Percentiles rank a stretch among this genome's conserved stretches.
phyloP scores from a whole-genome alignment of 2,329 filamentous ascomycete genomes.

The Bipolaris victoriae region DNA sequence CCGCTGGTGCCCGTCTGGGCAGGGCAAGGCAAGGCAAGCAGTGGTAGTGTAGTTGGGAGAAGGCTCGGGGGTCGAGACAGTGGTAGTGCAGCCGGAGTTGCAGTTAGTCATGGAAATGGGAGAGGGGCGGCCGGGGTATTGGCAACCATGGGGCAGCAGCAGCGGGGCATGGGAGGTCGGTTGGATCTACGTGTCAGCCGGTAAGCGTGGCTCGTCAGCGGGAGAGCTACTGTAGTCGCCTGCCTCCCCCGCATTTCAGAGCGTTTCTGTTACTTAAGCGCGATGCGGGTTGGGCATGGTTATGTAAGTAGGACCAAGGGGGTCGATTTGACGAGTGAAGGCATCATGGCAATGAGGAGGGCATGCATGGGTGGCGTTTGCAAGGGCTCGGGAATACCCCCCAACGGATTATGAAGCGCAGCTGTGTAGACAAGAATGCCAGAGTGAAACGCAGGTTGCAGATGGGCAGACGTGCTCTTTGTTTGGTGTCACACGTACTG shows the following conservation, averaged over 20 bases:
- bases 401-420: constrained; percentile 37
- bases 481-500: no score
- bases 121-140: constrained; percentile 24
- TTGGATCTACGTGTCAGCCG: constrained; percentile 38
- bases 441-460: constrained; percentile 12
- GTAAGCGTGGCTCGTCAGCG: constrained; percentile 24
- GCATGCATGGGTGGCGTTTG: constrained; percentile 45
- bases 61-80: background rate
- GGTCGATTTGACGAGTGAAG: constrained; percentile 6
- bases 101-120: constrained; percentile 48
- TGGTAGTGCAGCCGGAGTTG: constrained; percentile 18
- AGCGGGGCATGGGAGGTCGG: constrained; percentile 25
- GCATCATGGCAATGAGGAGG: no score
- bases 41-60: no score
- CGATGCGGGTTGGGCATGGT: constrained; percentile 15
- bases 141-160: constrained; percentile 30
- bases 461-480: constrained; percentile 1
- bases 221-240: constrained; percentile 41
- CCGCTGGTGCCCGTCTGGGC: constrained; percentile 41
- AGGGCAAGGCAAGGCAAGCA: constrained; percentile 15
- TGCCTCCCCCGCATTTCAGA: constrained; percentile 46
- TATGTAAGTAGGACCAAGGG: constrained; percentile 27
- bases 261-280: constrained; percentile 47
- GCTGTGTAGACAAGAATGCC: constrained; percentile 14
- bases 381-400: constrained; percentile 42